A percentile compares a stretch with the other conserved stretches of the same genome.
These are phyloP conservation scores for Cardiosporidium cionae DNA, from an alignment of 169 alveolate genomes.

Conservation along the genomic window DNA sequence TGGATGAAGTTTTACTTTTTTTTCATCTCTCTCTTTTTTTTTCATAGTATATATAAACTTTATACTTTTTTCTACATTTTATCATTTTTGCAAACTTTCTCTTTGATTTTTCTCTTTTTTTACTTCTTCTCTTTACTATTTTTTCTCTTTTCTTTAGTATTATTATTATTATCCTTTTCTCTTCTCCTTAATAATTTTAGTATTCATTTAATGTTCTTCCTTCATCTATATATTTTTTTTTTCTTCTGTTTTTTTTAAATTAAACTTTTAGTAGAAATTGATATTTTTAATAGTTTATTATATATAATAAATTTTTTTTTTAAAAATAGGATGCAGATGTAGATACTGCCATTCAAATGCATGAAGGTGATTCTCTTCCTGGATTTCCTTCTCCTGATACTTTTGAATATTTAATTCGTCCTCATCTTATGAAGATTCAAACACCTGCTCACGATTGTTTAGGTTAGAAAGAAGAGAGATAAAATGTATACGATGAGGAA, in stretches of 20 bases:
- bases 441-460: constrained; percentile 76
- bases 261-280: too few species aligned
- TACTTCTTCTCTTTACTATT: neutral
- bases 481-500: too few species aligned
- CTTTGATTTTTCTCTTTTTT: neutral
- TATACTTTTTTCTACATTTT: too few species aligned
- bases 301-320: neutral
- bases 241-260: neutral
- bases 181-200: too few species aligned
- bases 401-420: constrained; percentile 86
- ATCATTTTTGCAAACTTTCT: too few species aligned
- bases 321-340: constrained; percentile 79
- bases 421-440: constrained; percentile 83
- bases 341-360: constrained; percentile 89
- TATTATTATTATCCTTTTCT: neutral
- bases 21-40: too few species aligned
- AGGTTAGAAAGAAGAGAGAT: too few species aligned
- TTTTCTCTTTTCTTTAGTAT: neutral
- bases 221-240: neutral
- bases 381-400: constrained; percentile 97
- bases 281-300: too few species aligned
- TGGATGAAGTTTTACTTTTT: too few species aligned
- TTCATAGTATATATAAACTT: too few species aligned
- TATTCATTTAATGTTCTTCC: too few species aligned
- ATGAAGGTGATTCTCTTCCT: constrained; percentile 96